phyloP scores from a whole-genome alignment of 2,329 filamentous ascomycete species.

The Endoconidiophora polonica region DNA sequence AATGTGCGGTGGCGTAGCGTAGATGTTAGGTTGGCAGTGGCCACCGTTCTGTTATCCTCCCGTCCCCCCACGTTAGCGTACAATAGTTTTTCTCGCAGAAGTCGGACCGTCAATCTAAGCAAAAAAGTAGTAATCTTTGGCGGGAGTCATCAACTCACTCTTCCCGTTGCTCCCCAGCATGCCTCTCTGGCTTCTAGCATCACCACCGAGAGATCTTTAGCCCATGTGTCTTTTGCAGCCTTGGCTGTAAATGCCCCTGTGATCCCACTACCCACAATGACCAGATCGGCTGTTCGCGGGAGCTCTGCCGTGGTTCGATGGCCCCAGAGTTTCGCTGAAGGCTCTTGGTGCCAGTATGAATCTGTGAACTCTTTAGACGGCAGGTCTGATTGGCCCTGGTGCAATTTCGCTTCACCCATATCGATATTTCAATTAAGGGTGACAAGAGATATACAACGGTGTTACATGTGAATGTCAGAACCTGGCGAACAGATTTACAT shows the following conservation, averaged over 20 bases:
- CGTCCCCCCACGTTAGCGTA: background rate
- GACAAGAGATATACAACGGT: background rate
- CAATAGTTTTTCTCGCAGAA: background rate
- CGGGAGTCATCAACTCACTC: constrained; percentile 32
- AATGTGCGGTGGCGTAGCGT: constrained; percentile 40
- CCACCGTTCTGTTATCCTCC: constrained; percentile 39
- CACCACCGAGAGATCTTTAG: constrained; percentile 37
- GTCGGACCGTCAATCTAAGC: background rate
- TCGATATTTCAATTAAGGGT: background rate
- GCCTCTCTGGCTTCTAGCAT: constrained; percentile 66
- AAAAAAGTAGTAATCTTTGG: no score
- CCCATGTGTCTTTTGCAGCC: constrained; percentile 33
- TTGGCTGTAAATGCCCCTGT: constrained; percentile 57
- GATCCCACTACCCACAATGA: constrained; percentile 61
- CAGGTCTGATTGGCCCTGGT: constrained; percentile 29
- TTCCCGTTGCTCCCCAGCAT: constrained; percentile 70
- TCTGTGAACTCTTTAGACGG: constrained; percentile 42
- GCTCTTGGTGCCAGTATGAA: constrained; percentile 61
- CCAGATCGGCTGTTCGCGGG: constrained; percentile 46
- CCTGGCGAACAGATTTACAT: no score
- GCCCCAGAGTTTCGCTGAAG: constrained; percentile 45
- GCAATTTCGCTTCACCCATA: background rate
- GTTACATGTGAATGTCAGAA: no score
- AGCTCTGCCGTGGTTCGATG: constrained; percentile 49
- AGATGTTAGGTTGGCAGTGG: constrained; percentile 60